These are phyloP conservation scores for Lentinula raphanica DNA, from an alignment of 768 basidiomycete genomes.

Conservation along the genomic window DNA sequence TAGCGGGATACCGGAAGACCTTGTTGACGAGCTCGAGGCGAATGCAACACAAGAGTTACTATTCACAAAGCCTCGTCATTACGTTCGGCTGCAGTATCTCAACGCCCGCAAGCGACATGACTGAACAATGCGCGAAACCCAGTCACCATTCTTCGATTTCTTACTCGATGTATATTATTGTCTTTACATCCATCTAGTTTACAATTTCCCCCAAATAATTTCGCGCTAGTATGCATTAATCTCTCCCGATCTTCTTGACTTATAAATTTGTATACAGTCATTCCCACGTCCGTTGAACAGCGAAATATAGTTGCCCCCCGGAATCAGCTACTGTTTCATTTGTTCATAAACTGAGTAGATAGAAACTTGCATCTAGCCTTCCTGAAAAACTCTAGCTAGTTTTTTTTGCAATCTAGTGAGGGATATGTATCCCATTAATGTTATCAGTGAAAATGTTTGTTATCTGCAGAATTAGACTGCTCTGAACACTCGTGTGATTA, in stretches of 20 bases:
- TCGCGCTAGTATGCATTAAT: neutral
- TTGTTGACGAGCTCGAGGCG: conserved; percentile 49
- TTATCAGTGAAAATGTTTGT: too few species aligned
- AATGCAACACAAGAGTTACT: conserved; percentile 49
- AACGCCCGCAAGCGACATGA: conserved; percentile 47
- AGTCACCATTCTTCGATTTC: neutral
- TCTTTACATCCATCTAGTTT: neutral
- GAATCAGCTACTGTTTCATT: too few species aligned
- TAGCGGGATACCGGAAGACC: conserved; percentile 47
- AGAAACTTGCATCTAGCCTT: too few species aligned
- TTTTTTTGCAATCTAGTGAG: too few species aligned
- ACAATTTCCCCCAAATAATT: neutral
- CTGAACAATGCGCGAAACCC: neutral
- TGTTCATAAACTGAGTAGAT: too few species aligned
- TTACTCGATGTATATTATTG: neutral
- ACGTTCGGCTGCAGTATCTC: conserved; percentile 54
- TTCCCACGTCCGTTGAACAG: too few species aligned
- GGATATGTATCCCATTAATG: too few species aligned
- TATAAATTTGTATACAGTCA: too few species aligned
- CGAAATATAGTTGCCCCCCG: too few species aligned
- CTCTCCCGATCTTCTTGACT: neutral
- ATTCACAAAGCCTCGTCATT: conserved; percentile 40
- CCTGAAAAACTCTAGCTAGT: too few species aligned
- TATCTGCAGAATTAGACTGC: too few species aligned
- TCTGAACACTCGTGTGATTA: too few species aligned